Evolutionary conservation across 495 filamentous ascomycete genomes (phyloP), one percentile per base, ranked within the genome.

Genomic region (Rusavskia elegans): DNA sequence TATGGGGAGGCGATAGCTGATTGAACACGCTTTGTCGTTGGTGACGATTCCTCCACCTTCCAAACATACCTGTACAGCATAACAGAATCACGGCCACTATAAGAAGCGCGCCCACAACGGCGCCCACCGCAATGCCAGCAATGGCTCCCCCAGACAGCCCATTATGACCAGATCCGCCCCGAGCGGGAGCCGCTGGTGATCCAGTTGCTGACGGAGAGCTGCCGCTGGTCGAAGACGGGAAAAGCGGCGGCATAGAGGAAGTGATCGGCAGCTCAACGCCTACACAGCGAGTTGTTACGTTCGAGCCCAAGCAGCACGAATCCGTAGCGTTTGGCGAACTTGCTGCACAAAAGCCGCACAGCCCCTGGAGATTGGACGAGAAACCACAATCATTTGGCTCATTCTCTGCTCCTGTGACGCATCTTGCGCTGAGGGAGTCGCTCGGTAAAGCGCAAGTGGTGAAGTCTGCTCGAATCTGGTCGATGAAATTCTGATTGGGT

Each of bases 371-470:
- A 65, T 93, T 97, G 17, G 77, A 68, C 30, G 76, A 76, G 64
- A 81, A 99, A 41, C 93, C 93, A 67, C 93, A 99, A 59, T 97
- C 82, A 35, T 83, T 66, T 0, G 82, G 80, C 68, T 99, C 89
- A 62, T 97, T 99, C 29, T 71, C 63, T 30, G 76, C 74, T 50
- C 81, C 93, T 39, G 74, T 69, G 37, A 97, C 79, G 69, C 93
- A 99, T 49, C 67, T 69, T 41, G 73, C 75, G 30, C 75, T 81
- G 27, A 99, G 72, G 5, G 93, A 83, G 49, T 85, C 71, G 13
- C 81, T 77, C 8, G 93, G 93, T 48, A 87, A 67, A 11, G 89
- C 76, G 66, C 93, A 99, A 57, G 87, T 83, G 10, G 83, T 84
- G 62, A 96, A 95, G 64, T 99, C 93, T 48, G 93, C 86, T 55